Evolutionary conservation across 179 eudicot genomes (phyloP).

Genomic region (Silene coronaria): DNA sequence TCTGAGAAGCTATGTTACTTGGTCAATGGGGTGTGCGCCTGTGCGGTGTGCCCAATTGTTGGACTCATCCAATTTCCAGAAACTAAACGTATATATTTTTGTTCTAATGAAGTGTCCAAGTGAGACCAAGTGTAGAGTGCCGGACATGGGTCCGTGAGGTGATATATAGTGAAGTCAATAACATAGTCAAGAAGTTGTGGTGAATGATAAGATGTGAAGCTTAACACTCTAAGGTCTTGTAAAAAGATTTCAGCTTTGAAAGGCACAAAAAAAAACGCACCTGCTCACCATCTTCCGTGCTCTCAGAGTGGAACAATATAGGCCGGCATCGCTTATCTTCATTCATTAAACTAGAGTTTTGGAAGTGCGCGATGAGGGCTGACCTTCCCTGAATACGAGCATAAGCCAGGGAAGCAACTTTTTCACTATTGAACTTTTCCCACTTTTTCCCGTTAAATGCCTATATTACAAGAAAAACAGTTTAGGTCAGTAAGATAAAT

Average conservation of each 20-base stretch:
- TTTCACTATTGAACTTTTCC: conserved; percentile 95
- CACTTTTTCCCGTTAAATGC: conserved; percentile 85
- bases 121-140: too few relatives aligned
- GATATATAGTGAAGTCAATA: too few relatives aligned
- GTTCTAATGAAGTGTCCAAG: too few relatives aligned
- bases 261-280: conserved; percentile 26
- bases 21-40: too few relatives aligned
- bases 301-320: conserved; percentile 67
- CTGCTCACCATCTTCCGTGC: conserved; percentile 63
- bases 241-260: neutral
- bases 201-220: too few relatives aligned
- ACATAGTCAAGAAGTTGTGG: too few relatives aligned
- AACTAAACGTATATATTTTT: too few relatives aligned
- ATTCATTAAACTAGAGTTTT: conserved; percentile 89
- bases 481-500: neutral
- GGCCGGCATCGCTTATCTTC: conserved; percentile 88
- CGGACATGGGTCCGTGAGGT: too few relatives aligned
- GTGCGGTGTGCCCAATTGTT: too few relatives aligned
- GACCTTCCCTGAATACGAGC: conserved; percentile 84
- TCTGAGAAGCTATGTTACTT: too few relatives aligned
- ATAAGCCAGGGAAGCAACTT: conserved; percentile 85
- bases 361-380: conserved; percentile 82
- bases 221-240: neutral
- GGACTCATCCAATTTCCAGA: too few relatives aligned
- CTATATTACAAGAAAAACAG: conserved; percentile 29